phyloP scores from a whole-genome alignment of 2,329 filamentous ascomycete genomes.

The Alternaria sp. region DNA sequence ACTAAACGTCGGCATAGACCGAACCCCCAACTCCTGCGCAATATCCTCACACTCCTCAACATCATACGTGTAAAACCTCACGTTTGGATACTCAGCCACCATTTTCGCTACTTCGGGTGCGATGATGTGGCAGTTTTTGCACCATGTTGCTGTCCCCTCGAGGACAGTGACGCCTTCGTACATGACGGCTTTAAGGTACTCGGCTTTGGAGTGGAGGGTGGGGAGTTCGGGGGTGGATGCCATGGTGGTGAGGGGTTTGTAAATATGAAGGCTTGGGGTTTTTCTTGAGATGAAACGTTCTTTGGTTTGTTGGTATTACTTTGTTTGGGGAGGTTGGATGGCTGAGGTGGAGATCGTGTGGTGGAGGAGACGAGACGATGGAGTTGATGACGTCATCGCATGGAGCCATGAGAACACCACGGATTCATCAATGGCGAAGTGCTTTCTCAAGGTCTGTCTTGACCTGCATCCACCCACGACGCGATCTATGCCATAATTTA shows the following conservation, averaged over 20 bases:
- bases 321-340: not conserved
- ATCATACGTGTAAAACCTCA: constrained; percentile 43
- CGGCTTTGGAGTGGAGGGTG: constrained; percentile 35
- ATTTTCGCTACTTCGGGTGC: constrained; percentile 42
- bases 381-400: not conserved
- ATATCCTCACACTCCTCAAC: constrained; percentile 44
- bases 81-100: constrained; percentile 34
- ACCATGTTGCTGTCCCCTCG: constrained; percentile 45
- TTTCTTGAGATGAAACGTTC: not conserved
- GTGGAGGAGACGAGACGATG: not conserved
- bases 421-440: not conserved
- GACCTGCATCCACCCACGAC: not conserved
- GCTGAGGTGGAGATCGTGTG: not conserved
- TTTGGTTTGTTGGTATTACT: not conserved
- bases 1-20: constrained; percentile 41
- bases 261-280: no score
- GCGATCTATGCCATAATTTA: fast-evolving
- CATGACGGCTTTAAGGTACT: constrained; percentile 43
- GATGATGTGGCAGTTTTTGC: constrained; percentile 39
- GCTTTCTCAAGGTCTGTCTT: not conserved
- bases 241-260: not conserved
- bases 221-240: constrained; percentile 25
- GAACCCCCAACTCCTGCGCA: constrained; percentile 42
- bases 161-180: constrained; percentile 45
- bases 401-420: not conserved